Evolutionary conservation across 2,329 filamentous ascomycete species (phyloP).

Genomic region (Ceratocystis variospora): DNA sequence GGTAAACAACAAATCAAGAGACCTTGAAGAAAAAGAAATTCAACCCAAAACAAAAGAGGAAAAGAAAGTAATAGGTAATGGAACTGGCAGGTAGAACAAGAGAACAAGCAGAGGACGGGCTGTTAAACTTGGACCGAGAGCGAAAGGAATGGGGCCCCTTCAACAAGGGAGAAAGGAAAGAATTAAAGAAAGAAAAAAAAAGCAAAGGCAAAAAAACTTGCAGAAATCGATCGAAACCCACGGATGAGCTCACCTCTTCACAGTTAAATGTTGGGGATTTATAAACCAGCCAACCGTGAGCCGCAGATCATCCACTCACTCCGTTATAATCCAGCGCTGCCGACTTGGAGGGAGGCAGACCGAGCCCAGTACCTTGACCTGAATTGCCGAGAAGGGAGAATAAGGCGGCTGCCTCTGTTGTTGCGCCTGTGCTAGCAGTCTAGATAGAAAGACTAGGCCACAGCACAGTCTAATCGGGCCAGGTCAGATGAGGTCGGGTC

Average conservation of each 20-base stretch:
- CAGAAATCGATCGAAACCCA: conserved; percentile 13
- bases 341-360: neutral
- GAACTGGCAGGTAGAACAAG: neutral
- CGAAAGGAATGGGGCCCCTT: neutral
- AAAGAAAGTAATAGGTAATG: too few species aligned
- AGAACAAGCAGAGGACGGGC: neutral
- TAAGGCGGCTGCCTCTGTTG: neutral
- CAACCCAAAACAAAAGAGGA: too few species aligned
- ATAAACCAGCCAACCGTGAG: neutral
- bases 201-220: conserved; percentile 5
- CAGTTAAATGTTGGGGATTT: neutral
- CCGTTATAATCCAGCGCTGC: neutral
- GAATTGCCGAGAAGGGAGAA: neutral
- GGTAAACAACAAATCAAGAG: neutral
- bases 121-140: neutral
- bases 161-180: neutral
- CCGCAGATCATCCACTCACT: neutral
- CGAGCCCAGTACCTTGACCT: neutral
- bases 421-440: neutral
- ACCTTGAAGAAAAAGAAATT: neutral
- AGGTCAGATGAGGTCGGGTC: neutral
- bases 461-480: neutral
- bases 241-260: conserved; percentile 15
- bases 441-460: neutral
- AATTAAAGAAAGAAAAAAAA: neutral